Evolutionary conservation across 352 stramenopile species (phyloP), one percentile per base, ranked within the genome.

Genomic region (Phytophthora chlamydospora): DNA sequence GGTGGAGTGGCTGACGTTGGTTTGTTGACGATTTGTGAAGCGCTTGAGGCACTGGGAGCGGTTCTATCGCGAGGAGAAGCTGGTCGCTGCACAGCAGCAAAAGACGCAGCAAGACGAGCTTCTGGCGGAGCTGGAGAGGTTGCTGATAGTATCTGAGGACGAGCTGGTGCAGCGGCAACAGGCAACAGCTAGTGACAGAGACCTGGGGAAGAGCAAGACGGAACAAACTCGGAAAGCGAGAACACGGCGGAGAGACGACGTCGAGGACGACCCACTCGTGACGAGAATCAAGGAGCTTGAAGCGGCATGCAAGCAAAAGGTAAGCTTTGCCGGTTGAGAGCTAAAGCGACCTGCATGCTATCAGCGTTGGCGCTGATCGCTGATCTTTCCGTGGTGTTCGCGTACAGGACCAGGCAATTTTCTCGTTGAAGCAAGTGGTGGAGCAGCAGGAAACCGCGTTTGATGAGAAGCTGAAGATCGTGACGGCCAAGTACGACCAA

Each of bases 241-340:
- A 66, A 31, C 12, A 48, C 46, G 38, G n/a, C 56, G 51, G 36
- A 60, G 61, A 57, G 34, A 56, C 9, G 48, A 58, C 6, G 43
- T 40, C n/a, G 69, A 72, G 24, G 47, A 72, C n/a, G 56, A 69
- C 11, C 47, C 45, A 17, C 34, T 69, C 13, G 61, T 68, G 31
- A 75, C 49, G 27, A 59, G 68, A 8, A 73, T 91, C n/a, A 69
- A 71, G 6, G 85, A 95, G 36, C 60, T 95, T 16, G 80, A 92
- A 67, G 85, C 84, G 60, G 60, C 73, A 8, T 83, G 73, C 71
- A 90, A 90, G 43, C 83, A 92, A 42, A 95, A 93, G 73, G 83
- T 90, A 9, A 21, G 61, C 47, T 8, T 5, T 16, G 24, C 27
- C 2, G 21, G 3, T 50, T 16, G 14, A 21, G 10, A 29, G 24